These are phyloP conservation scores for Waltergamsia citrina DNA, from an alignment of 2,329 filamentous ascomycete species.

Conservation along the genomic window DNA sequence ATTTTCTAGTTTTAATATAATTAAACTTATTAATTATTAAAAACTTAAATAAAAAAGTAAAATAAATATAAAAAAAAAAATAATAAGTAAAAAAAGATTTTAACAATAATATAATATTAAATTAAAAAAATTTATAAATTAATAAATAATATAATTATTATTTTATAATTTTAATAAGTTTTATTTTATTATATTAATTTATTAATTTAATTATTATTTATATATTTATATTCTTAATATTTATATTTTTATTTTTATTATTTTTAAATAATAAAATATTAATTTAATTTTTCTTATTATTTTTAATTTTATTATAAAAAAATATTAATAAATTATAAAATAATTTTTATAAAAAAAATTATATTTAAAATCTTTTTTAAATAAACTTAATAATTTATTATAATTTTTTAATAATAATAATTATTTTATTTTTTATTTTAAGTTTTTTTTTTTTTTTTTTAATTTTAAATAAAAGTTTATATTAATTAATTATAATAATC, in stretches of 20 bases:
- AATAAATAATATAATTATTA: conserved; percentile 7
- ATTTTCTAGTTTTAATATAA: conserved; percentile 1
- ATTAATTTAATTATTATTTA: not conserved
- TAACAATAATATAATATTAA: conserved; percentile 2
- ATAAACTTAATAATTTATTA: conserved; percentile 2
- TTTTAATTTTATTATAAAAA: conserved; percentile 1
- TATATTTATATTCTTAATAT: not conserved
- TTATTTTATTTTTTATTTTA: too few species aligned
- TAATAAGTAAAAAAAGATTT: too few species aligned
- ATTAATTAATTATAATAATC: conserved; percentile 3
- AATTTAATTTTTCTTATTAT: not conserved
- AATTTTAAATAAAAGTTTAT: too few species aligned
- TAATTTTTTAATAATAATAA: too few species aligned
- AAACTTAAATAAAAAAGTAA: conserved; percentile 3
- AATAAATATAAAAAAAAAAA: conserved; percentile 5
- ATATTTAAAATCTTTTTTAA: not conserved
- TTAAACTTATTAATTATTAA: too few species aligned
- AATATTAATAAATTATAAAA: conserved; percentile 1
- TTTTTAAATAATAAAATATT: conserved; percentile 2
- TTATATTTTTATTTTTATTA: conserved; percentile 1
- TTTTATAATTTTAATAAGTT: conserved; percentile 3
- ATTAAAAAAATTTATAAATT: conserved; percentile 3
- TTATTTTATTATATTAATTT: not conserved
- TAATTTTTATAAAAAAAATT: conserved; percentile 1
- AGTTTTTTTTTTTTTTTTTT: too few species aligned